Evolutionary conservation across 1,284 basidiomycete species (phyloP).

Genomic region (Phlebopus sp.): DNA sequence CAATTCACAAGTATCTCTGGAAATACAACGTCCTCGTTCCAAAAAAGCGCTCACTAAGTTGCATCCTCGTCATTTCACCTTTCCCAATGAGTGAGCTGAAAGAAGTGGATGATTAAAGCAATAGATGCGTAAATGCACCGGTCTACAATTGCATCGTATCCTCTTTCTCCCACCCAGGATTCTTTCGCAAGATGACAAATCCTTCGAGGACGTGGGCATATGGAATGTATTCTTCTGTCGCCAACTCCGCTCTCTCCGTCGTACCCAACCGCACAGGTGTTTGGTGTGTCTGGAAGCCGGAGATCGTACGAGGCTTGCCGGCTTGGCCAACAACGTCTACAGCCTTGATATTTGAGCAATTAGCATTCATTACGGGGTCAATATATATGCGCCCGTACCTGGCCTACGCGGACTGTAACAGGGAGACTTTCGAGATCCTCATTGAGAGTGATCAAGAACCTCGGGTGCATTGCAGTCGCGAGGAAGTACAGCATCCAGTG

Average conservation of each 20-base stretch:
- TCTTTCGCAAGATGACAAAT: slow-evolving; percentile 85
- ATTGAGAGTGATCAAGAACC: slow-evolving; percentile 96
- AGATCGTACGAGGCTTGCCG: slow-evolving; percentile 88
- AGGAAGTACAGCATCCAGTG: slow-evolving; percentile 99
- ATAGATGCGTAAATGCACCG: slow-evolving; percentile 5
- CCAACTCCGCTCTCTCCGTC: slow-evolving; percentile 91
- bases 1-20: no score
- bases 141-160: slow-evolving; percentile 74
- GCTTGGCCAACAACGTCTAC: slow-evolving; percentile 91
- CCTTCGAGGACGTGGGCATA: slow-evolving; percentile 89
- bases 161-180: slow-evolving; percentile 80
- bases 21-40: no score
- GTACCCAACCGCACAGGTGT: slow-evolving; percentile 95
- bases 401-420: slow-evolving; percentile 93
- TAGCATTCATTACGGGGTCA: background rate
- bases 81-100: no score
- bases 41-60: no score
- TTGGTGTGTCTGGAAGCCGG: slow-evolving; percentile 95
- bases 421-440: slow-evolving; percentile 84
- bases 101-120: no score
- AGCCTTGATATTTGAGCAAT: slow-evolving; percentile 45
- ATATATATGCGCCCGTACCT: slow-evolving; percentile 46
- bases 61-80: no score
- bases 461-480: slow-evolving; percentile 94
- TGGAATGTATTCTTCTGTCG: slow-evolving; percentile 94